A percentile compares a stretch with the other conserved stretches of the same genome.
phyloP scores from a whole-genome alignment of 2,329 filamentous ascomycete species.

The Ceratocystis diversiconidia region DNA sequence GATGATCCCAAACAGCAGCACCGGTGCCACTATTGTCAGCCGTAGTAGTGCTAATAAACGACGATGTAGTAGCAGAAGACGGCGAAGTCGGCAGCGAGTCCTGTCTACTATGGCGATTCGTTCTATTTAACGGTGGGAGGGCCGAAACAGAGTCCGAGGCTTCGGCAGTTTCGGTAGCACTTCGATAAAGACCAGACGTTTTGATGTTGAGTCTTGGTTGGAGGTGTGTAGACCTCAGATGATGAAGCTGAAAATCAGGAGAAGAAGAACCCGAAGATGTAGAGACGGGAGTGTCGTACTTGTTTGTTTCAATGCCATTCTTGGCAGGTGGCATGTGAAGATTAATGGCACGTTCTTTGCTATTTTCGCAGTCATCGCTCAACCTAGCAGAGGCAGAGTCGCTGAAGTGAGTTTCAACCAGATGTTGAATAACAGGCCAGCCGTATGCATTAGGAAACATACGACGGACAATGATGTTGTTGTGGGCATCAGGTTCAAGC shows the following conservation, averaged over 20 bases:
- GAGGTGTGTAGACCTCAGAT: conserved; percentile 23
- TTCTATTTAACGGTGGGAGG: conserved; percentile 20
- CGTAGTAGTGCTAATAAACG: neutral
- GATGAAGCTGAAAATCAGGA: neutral
- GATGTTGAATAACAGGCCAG: conserved; percentile 90
- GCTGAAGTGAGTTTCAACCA: conserved; percentile 88
- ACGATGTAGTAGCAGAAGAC: neutral
- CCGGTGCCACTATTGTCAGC: neutral
- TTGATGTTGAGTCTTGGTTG: neutral
- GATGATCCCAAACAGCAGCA: conserved; percentile 21
- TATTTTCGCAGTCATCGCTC: conserved; percentile 51
- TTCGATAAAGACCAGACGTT: neutral
- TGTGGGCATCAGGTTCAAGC: conserved; percentile 91
- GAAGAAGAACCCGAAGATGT: neutral
- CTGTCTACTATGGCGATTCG: neutral
- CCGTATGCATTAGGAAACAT: conserved; percentile 97
- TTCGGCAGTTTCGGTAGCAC: neutral
- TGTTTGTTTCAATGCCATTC: conserved; percentile 51
- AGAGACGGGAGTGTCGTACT: neutral
- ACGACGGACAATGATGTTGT: conserved; percentile 91
- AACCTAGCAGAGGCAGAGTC: conserved; percentile 50
- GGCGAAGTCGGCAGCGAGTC: conserved; percentile 9
- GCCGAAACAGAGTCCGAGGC: conserved; percentile 21
- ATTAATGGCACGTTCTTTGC: conserved; percentile 54
- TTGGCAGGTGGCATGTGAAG: conserved; percentile 40